Percentiles rank a stretch among this genome's conserved stretches.
Evolutionary conservation across 2,329 filamentous ascomycete genomes (phyloP).

Genomic region (Aphanocladium album): DNA sequence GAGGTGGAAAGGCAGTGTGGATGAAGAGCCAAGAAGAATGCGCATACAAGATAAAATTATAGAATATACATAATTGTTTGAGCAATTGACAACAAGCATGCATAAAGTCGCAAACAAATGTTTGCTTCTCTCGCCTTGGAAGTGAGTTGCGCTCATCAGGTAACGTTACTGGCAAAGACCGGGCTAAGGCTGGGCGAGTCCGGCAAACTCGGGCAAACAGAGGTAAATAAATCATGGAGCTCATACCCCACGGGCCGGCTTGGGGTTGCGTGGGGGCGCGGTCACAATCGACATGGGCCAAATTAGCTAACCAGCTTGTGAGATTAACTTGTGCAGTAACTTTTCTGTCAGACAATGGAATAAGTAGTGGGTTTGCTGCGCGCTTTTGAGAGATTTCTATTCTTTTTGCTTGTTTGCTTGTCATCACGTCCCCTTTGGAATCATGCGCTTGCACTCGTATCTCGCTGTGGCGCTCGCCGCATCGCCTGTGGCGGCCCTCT

Average conservation of each 20-base stretch:
- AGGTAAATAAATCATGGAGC: not conserved
- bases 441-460: slow-evolving; percentile 2
- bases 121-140: not conserved
- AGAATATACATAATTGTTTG: not conserved
- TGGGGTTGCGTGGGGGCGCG: not conserved
- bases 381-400: too few relatives aligned
- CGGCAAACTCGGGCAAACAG: too few relatives aligned
- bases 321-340: not conserved
- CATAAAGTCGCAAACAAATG: not conserved
- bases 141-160: not conserved
- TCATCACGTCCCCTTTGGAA: too few relatives aligned
- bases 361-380: not conserved
- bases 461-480: slow-evolving; percentile 1
- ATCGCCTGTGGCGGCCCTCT: slow-evolving; percentile 36
- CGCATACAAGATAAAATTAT: not conserved
- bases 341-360: not conserved
- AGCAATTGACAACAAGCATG: not conserved
- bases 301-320: not conserved
- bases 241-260: not conserved
- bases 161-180: not conserved
- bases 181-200: not conserved
- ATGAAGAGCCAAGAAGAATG: not conserved
- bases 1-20: not conserved
- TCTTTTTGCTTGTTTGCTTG: not conserved
- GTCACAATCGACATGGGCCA: not conserved